Conservation (phyloP, 2,329 filamentous ascomycete species). For the Aspergillus intermedius region DNA sequence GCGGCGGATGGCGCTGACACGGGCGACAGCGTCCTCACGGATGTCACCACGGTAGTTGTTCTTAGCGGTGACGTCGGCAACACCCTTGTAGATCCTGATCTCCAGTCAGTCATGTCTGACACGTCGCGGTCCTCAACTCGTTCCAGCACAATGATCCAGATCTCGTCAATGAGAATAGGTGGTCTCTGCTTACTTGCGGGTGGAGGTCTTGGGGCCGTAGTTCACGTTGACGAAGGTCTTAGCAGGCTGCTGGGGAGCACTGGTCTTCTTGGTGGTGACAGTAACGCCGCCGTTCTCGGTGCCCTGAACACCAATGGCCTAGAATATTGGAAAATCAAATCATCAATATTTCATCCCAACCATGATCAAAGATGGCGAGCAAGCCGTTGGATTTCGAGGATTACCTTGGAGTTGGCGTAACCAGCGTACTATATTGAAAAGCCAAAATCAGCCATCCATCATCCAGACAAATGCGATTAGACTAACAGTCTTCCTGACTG, state of each 20-base stretch:
- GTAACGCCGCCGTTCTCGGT: conserved; percentile 72
- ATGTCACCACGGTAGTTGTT: conserved; percentile 77
- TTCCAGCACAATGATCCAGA: background rate
- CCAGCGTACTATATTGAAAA: conserved; percentile 64
- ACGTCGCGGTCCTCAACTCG: background rate
- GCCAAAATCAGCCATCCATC: conserved; percentile 15
- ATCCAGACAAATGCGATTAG: background rate
- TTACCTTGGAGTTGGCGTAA: conserved; percentile 89
- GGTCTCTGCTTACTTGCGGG: conserved; percentile 62
- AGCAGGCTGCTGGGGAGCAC: conserved; percentile 66
- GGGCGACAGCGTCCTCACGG: conserved; percentile 71
- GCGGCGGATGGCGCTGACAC: conserved; percentile 76
- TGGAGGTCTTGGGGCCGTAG: conserved; percentile 66
- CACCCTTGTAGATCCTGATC: conserved; percentile 74
- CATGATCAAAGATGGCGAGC: no score
- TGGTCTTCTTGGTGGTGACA: conserved; percentile 78
- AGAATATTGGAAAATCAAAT: conserved; percentile 10
- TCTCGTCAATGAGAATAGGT: background rate
- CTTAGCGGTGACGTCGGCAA: conserved; percentile 78
- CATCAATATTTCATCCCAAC: background rate
- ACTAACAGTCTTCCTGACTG: background rate
- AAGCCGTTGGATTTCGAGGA: conserved; percentile 3
- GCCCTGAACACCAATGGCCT: conserved; percentile 77
- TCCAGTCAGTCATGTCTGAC: conserved; percentile 13
- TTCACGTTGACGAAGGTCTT: conserved; percentile 58